Conservation (phyloP, 768 basidiomycete genomes). For the Tephrocybe rancida region DNA sequence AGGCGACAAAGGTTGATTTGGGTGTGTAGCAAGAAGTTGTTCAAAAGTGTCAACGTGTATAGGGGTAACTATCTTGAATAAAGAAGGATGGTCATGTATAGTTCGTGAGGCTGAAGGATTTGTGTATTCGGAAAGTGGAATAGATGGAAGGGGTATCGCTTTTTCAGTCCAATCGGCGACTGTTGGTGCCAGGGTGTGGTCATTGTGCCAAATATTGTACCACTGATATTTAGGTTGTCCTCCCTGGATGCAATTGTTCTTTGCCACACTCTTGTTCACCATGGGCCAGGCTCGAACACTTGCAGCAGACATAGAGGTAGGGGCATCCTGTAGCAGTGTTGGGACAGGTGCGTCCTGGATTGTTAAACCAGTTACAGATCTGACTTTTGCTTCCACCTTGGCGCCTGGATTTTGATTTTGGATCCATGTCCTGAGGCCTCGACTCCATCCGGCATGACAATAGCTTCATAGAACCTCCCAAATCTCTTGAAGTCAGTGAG, state of each 20-base stretch:
- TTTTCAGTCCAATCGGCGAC: conserved; percentile 9
- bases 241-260: not conserved
- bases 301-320: not conserved
- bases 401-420: not conserved
- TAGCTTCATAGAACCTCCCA: not conserved
- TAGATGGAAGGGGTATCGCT: too few relatives aligned
- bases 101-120: conserved; percentile 19
- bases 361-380: not conserved
- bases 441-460: not conserved
- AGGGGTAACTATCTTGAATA: too few relatives aligned
- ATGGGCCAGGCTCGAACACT: too few relatives aligned
- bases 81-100: too few relatives aligned
- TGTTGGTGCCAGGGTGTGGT: not conserved
- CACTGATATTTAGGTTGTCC: too few relatives aligned
- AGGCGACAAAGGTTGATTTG: too few relatives aligned
- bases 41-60: too few relatives aligned
- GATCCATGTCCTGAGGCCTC: too few relatives aligned
- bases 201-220: not conserved
- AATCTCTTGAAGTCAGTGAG: not conserved
- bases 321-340: not conserved
- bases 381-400: not conserved
- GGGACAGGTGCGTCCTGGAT: not conserved
- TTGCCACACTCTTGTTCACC: not conserved
- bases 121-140: too few relatives aligned
- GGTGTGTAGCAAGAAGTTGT: too few relatives aligned